Percentiles rank a stretch among this genome's conserved stretches.
Evolutionary conservation across 2,329 filamentous ascomycete species (phyloP).

Genomic region (Neopestalotiopsis sp.): DNA sequence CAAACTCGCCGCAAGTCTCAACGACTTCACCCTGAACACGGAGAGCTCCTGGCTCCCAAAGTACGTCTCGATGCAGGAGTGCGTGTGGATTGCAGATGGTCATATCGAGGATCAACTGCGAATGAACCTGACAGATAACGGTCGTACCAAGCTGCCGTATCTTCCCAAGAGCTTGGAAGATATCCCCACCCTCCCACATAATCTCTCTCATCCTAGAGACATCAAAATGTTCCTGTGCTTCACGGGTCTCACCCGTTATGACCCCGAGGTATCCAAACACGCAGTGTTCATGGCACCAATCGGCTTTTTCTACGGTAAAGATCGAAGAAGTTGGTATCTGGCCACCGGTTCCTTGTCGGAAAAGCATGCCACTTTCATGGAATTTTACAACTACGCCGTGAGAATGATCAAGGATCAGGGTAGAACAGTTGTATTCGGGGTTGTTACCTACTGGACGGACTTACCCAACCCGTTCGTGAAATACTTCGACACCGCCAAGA

Average conservation of each 20-base stretch:
- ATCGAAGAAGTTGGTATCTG: neutral
- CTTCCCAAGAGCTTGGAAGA: neutral
- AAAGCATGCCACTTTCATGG: neutral
- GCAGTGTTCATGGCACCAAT: neutral
- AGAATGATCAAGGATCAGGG: constrained; percentile 2
- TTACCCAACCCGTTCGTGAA: neutral
- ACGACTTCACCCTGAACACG: neutral
- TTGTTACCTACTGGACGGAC: constrained; percentile 14
- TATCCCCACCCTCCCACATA: neutral
- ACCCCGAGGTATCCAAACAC: neutral
- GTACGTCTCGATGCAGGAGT: neutral
- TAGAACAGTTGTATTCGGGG: neutral
- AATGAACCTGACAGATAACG: neutral
- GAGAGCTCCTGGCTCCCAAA: neutral
- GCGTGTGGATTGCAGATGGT: neutral
- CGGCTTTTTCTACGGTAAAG: neutral
- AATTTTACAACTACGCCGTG: constrained; percentile 7
- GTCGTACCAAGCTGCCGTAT: neutral
- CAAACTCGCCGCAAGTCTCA: neutral
- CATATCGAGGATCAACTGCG: neutral
- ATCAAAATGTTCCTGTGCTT: neutral
- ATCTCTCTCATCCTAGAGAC: neutral
- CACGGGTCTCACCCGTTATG: neutral
- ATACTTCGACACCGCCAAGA: neutral
- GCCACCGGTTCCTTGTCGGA: neutral